Evolutionary conservation across 2,329 filamentous ascomycete genomes (phyloP), one percentile per base, ranked within the genome.

Genomic region (Ophiostoma himal-ulmi): DNA sequence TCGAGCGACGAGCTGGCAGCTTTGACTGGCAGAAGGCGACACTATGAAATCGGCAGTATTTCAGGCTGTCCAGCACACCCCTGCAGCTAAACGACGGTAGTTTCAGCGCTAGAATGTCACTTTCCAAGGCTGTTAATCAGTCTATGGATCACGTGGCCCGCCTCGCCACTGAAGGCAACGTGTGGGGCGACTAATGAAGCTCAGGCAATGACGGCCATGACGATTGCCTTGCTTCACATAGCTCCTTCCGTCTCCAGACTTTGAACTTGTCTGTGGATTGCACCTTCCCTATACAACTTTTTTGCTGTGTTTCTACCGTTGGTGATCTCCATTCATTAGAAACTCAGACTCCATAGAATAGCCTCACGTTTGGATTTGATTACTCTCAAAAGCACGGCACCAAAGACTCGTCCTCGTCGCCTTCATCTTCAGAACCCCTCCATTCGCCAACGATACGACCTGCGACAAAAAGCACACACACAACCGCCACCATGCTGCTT

Each of bases 401-500:
- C 5, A 7, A 20, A 48, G n/a, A 57, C 22, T 57, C n/a, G 52
- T 57, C 22, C 30, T 4, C 14, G 20, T 30, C 52, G 17, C 13
- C 52, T 26, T 57, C 52, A 26, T 13, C 48, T 26, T 7, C 52
- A 26, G 5, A 26, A 57, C 52, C 52, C 52, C 52, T 57, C 52
- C 52, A 26, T 11, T 3, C n/a, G 8, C 5, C 52, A 26, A 5
- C 52, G 11, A 57, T 11, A 26, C 8, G 26, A 26, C 14, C 52
- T 57, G 22, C 52, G 14, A 57, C 52, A 39, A 66, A 30, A n/a
- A 62, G 2, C 67, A 60, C 30, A 36, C 34, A 64, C 36, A 65
- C 62, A 36, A 11, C 68, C 70, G 75, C 77, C 78, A 81, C 78
- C 74, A 97, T 97, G 88, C 85, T 97, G 77, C 84, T 97, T 70